Base-by-base conservation (phyloP, 23 red algal genomes). In the Gracilaria vermiculophylla region DNA sequence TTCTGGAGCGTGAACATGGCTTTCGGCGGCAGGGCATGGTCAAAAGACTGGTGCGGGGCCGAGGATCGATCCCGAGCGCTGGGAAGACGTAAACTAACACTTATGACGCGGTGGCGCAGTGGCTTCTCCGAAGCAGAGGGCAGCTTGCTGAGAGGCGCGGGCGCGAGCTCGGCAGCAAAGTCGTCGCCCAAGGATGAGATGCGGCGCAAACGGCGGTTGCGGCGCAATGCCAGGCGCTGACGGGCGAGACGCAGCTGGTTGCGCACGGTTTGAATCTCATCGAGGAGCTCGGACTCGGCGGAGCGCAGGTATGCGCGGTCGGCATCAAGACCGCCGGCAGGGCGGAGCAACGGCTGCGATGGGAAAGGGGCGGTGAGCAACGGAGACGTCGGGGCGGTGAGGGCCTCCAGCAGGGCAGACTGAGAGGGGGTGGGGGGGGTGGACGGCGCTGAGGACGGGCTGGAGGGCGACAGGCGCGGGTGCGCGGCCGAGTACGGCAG, bases 81-180 rank as follows among this genome's bases (percentile, higher is more conserved):
- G 1, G 92, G 92, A 27, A 95, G 78, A 17, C 77, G 84, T 17
- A 89, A 52, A n/a, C 76, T 83, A 50, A 95, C 92, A 37, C 53
- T 83, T 13, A 95, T 83, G 27, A 95, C 55, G 20, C 92, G 83
- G 23, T 69, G 92, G 8, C 72, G 39, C 34, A 48, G 8, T 5
- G 74, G 86, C 37, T 50, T 27, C 35, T 60, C 55, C 21, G 56
- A 33, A 13, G 81, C 23, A 31, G 81, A 55, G 15, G 57, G 80
- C 42, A 66, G 5, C 37, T 83, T 83, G 9, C 16, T 16, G 3
- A 45, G 53, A 28, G 31, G 27, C 2, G 50, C 48, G 0, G 34
- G 20, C 6, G 54, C 32, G 21, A 55, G 35, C 0, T 12, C 48
- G 33, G 56, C 31, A 15, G 50, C 5, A 34, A 64, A 44, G 21